phyloP scores from a whole-genome alignment of 345 rosid genomes.

The Salix arbutifolia region DNA sequence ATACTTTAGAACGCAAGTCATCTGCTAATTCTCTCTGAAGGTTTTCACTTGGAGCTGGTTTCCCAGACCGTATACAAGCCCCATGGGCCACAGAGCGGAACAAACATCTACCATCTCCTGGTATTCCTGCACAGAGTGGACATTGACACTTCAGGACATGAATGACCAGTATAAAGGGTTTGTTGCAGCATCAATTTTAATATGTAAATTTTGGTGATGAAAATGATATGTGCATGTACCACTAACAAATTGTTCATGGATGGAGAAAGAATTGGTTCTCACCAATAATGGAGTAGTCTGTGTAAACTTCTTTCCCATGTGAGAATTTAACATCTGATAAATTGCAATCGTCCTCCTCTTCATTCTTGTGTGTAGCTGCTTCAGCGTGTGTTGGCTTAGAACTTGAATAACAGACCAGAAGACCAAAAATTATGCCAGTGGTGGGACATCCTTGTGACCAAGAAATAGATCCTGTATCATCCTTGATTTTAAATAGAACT shows the following conservation, averaged over 20 bases:
- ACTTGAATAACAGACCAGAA: constrained; percentile 64
- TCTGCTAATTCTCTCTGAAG: constrained; percentile 80
- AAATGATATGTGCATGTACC: neutral
- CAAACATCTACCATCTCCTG: constrained; percentile 96
- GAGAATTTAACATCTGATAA: constrained; percentile 31
- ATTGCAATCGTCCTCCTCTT: constrained; percentile 28
- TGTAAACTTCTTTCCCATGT: constrained; percentile 73
- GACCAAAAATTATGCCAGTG: constrained; percentile 51
- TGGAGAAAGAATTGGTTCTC: constrained; percentile 17
- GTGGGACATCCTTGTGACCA: constrained; percentile 48
- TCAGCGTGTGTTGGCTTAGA: constrained; percentile 59
- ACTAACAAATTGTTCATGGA: neutral
- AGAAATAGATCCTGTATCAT: constrained; percentile 35
- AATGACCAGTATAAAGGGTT: neutral
- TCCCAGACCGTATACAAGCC: constrained; percentile 66
- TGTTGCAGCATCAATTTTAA: neutral
- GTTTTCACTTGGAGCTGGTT: constrained; percentile 56
- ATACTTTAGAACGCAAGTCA: constrained; percentile 62
- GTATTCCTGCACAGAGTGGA: constrained; percentile 58
- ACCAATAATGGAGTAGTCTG: constrained; percentile 83
- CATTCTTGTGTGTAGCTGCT: constrained; percentile 36
- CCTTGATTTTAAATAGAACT: constrained; percentile 33
- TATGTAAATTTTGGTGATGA: neutral
- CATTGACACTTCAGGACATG: constrained; percentile 2
- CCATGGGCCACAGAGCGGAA: constrained; percentile 92